A percentile compares a stretch with the other conserved stretches of the same genome.
Evolutionary conservation across 768 basidiomycete species (phyloP).

Genomic region (Boletus subparvulus): DNA sequence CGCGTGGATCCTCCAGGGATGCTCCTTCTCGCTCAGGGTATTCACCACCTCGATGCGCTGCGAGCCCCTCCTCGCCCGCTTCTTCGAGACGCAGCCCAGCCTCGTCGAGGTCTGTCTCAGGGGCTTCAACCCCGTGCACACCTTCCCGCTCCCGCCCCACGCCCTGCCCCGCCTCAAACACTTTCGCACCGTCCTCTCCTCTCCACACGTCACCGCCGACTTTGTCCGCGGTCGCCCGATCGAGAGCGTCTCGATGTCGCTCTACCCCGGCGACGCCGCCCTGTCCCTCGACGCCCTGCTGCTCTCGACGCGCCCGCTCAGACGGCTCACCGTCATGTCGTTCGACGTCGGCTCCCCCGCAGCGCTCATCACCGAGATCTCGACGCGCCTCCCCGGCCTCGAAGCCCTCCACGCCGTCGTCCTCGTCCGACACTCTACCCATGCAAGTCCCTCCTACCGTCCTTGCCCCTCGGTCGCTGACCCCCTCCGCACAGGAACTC

Average conservation of each 20-base stretch:
- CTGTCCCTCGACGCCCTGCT: slow-evolving; percentile 45
- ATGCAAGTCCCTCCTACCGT: slow-evolving; percentile 34
- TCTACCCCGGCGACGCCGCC: slow-evolving; percentile 42
- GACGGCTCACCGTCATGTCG: slow-evolving; percentile 56
- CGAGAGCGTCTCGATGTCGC: slow-evolving; percentile 51
- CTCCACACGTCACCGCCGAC: slow-evolving; percentile 43
- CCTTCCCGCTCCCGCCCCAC: slow-evolving; percentile 34
- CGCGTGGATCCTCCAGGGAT: slow-evolving; percentile 49
- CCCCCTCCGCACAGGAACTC: slow-evolving; percentile 33
- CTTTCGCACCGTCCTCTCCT: slow-evolving; percentile 56
- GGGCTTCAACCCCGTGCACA: slow-evolving; percentile 43
- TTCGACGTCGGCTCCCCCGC: slow-evolving; percentile 50
- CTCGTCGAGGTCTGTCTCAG: slow-evolving; percentile 56
- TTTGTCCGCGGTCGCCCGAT: slow-evolving; percentile 50
- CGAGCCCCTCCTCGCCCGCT: slow-evolving; percentile 44
- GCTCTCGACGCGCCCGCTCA: slow-evolving; percentile 39
- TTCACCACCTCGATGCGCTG: slow-evolving; percentile 61
- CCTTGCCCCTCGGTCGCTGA: neutral
- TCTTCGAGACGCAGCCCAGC: slow-evolving; percentile 50
- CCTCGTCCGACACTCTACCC: slow-evolving; percentile 47
- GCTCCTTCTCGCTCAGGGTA: slow-evolving; percentile 43
- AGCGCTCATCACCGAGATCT: slow-evolving; percentile 47
- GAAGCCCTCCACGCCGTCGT: slow-evolving; percentile 64
- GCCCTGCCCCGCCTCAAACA: slow-evolving; percentile 49
- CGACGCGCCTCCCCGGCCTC: slow-evolving; percentile 45